phyloP scores from a whole-genome alignment of 2,329 filamentous ascomycete species.

The Fusarium sp. region DNA sequence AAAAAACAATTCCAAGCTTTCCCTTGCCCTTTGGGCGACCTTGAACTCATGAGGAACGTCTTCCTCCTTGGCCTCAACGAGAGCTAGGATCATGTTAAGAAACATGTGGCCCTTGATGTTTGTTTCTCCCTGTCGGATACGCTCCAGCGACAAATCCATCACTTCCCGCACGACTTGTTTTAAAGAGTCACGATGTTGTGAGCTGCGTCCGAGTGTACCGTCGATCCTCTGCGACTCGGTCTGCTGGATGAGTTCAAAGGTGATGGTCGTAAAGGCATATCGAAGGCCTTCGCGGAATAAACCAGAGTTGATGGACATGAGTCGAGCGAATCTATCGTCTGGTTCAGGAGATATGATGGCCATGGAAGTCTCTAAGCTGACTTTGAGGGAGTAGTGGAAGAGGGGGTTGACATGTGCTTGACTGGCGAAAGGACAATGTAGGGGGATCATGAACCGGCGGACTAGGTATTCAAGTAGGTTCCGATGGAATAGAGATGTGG shows the following conservation, averaged over 20 bases:
- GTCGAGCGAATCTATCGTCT: conserved; percentile 51
- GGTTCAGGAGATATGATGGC: conserved; percentile 52
- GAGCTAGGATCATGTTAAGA: conserved; percentile 53
- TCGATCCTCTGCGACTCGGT: conserved; percentile 45
- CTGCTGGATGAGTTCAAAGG: conserved; percentile 53
- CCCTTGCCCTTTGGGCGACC: conserved; percentile 49
- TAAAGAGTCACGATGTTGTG: conserved; percentile 47
- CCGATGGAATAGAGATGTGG: conserved; percentile 53
- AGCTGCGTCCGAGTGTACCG: conserved; percentile 45
- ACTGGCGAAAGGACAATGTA: conserved; percentile 64
- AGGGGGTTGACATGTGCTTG: conserved; percentile 57
- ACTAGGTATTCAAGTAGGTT: conserved; percentile 65
- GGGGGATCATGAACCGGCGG: conserved; percentile 65
- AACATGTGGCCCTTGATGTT: conserved; percentile 60
- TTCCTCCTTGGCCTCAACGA: conserved; percentile 53
- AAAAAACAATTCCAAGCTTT: conserved; percentile 50
- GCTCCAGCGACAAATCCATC: conserved; percentile 44
- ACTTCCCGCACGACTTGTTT: conserved; percentile 48
- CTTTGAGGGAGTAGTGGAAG: conserved; percentile 63
- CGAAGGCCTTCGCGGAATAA: conserved; percentile 55
- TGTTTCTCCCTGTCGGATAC: conserved; percentile 56
- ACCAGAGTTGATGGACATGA: conserved; percentile 55
- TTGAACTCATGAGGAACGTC: conserved; percentile 40
- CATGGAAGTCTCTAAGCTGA: conserved; percentile 58
- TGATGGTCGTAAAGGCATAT: conserved; percentile 49